A percentile compares a stretch with the other conserved stretches of the same genome.
Conservation (phyloP, 148 eudicot species). For the Silene conica region DNA sequence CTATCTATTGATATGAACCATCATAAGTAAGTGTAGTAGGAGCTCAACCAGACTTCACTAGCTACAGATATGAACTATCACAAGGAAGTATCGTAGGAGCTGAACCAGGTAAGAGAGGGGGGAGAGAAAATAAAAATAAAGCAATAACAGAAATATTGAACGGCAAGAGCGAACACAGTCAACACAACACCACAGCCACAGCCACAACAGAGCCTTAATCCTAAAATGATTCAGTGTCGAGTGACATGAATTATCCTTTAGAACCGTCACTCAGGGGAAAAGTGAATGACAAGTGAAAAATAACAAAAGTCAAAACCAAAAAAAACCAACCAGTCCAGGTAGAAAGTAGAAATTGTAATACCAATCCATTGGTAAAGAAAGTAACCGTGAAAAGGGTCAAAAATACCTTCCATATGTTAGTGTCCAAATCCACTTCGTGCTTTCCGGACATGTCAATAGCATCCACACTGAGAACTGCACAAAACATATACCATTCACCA, state of each 20-base stretch:
- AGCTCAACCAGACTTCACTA: neutral
- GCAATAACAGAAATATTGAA: neutral
- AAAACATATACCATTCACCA: slow-evolving; percentile 10
- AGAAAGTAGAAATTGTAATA: slow-evolving; percentile 1
- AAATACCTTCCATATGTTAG: slow-evolving; percentile 96
- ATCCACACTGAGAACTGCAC: slow-evolving; percentile 91
- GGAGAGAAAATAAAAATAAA: neutral
- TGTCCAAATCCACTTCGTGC: slow-evolving; percentile 99
- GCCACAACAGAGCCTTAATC: no score
- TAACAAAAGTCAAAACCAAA: neutral
- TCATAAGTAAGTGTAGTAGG: neutral
- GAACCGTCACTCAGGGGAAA: no score
- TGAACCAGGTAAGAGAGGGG: neutral
- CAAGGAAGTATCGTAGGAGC: no score
- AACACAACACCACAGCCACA: no score
- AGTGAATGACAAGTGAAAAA: no score
- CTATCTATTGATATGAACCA: neutral
- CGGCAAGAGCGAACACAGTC: neutral
- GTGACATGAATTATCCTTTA: no score
- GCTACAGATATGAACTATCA: no score
- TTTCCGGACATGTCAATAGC: slow-evolving; percentile 99
- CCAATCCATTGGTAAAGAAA: neutral
- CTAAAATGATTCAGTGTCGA: no score
- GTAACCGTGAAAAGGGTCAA: neutral
- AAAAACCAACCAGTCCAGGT: neutral